phyloP scores from a whole-genome alignment of 1,139 yeast genomes.

The Yamadazyma pseudoaaseri region DNA sequence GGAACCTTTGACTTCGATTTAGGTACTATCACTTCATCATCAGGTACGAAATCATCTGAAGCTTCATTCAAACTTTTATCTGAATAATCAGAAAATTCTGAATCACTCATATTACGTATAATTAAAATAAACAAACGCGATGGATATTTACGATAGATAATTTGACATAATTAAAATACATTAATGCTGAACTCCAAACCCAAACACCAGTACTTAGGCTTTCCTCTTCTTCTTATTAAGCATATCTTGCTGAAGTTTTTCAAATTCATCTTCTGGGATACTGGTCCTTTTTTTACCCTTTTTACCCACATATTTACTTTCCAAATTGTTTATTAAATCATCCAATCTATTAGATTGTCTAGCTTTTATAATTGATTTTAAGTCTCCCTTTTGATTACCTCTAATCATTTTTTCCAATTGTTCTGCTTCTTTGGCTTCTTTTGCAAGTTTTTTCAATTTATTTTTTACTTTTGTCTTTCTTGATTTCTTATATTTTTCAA shows the following conservation, averaged over 20 bases:
- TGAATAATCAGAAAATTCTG: conserved; percentile 17
- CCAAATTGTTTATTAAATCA: conserved; percentile 48
- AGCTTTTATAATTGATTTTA: conserved; percentile 50
- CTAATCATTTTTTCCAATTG: conserved; percentile 52
- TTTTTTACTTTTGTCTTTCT: conserved; percentile 46
- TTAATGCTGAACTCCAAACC: too few species aligned
- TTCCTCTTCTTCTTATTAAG: conserved; percentile 14
- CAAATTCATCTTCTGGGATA: conserved; percentile 34
- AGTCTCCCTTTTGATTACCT: conserved; percentile 41
- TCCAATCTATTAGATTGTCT: conserved; percentile 45
- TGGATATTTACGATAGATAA: too few species aligned
- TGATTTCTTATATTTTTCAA: conserved; percentile 53
- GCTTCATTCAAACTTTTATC: conserved; percentile 15
- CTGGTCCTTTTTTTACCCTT: conserved; percentile 37
- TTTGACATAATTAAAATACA: too few species aligned
- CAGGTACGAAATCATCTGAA: conserved; percentile 10
- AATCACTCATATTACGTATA: conserved; percentile 17
- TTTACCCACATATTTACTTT: conserved; percentile 51
- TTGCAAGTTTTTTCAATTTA: conserved; percentile 45
- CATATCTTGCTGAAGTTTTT: conserved; percentile 27
- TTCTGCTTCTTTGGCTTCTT: conserved; percentile 71
- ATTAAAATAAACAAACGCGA: conserved; percentile 5
- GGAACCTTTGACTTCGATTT: conserved; percentile 18
- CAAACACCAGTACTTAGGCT: too few species aligned
- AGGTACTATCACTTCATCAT: conserved; percentile 7